Conservation (phyloP, 176 grass and related monocot species). For the Triticum urartu region DNA sequence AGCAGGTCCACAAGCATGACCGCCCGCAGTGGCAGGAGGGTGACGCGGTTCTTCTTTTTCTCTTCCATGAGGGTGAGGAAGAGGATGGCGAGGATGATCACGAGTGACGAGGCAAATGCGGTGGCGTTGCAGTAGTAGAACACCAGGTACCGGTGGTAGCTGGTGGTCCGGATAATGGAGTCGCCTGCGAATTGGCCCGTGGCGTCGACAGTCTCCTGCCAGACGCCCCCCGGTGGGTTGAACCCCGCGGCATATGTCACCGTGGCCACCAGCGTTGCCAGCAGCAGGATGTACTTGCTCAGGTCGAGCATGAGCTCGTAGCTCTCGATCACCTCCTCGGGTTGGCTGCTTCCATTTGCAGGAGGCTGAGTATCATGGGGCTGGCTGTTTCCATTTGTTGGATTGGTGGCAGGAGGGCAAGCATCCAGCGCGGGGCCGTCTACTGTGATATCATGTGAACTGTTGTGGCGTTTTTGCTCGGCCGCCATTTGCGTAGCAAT, state of each 20-base stretch:
- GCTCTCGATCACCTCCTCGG: not conserved
- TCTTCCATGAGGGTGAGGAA: not conserved
- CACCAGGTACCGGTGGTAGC: not conserved
- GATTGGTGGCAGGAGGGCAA: too few species aligned
- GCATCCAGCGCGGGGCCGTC: too few species aligned
- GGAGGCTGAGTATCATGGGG: not conserved
- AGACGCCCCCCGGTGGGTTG: conserved; percentile 26
- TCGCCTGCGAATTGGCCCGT: not conserved
- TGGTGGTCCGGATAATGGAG: not conserved
- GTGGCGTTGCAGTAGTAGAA: conserved; percentile 42
- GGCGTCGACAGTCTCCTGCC: not conserved
- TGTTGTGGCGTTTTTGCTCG: not conserved
- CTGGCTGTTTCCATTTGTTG: not conserved
- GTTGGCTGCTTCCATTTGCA: too few species aligned
- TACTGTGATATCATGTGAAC: too few species aligned
- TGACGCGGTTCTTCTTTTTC: too few species aligned
- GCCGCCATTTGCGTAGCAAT: not conserved
- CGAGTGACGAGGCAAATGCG: conserved; percentile 19
- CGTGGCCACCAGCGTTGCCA: conserved; percentile 24
- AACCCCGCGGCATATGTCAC: conserved; percentile 29
- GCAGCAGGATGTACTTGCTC: conserved; percentile 33
- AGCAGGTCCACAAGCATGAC: conserved; percentile 14
- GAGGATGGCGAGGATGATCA: conserved; percentile 32
- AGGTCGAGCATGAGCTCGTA: not conserved
- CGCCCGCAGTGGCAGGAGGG: too few species aligned